Conservation (phyloP, 192 early-diverging fungal genomes). For the Chytriomyces hyalinus region DNA sequence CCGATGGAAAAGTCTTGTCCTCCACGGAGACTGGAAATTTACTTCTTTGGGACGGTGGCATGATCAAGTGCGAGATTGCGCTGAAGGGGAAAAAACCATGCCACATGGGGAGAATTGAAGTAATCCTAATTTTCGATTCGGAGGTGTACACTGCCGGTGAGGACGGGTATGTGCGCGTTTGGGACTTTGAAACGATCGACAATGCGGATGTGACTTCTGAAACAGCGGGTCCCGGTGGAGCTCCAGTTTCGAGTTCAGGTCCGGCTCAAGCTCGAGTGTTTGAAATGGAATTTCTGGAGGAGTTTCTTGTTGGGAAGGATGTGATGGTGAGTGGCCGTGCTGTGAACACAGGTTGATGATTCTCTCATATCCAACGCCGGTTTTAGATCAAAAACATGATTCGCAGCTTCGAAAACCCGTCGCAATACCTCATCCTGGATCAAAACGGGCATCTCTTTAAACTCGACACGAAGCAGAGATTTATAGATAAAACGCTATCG, state of each 20-base stretch:
- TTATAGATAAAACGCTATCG: conserved; percentile 48
- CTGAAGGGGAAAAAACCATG: conserved; percentile 54
- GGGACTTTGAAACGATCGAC: conserved; percentile 69
- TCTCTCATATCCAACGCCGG: not conserved
- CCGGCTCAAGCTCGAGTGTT: conserved; percentile 52
- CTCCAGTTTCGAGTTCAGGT: conserved; percentile 31
- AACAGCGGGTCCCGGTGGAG: conserved; percentile 31
- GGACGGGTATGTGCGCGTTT: conserved; percentile 61
- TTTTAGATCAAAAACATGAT: conserved; percentile 57
- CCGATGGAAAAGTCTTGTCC: conserved; percentile 66
- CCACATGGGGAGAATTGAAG: conserved; percentile 58
- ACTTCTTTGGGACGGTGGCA: conserved; percentile 68
- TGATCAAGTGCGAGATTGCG: conserved; percentile 69
- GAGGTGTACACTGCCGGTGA: conserved; percentile 66
- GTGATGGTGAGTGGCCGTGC: conserved; percentile 49
- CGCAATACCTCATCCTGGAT: conserved; percentile 59
- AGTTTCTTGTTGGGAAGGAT: conserved; percentile 62
- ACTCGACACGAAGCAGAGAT: conserved; percentile 55
- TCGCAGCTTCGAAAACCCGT: conserved; percentile 30
- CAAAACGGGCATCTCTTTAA: conserved; percentile 50
- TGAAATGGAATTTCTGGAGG: conserved; percentile 65
- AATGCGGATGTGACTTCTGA: conserved; percentile 55
- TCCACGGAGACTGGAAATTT: conserved; percentile 68
- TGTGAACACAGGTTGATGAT: not conserved
- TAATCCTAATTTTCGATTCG: conserved; percentile 54